Base-by-base conservation (phyloP, 2,329 filamentous ascomycete genomes). In the Cryphonectria japonica region DNA sequence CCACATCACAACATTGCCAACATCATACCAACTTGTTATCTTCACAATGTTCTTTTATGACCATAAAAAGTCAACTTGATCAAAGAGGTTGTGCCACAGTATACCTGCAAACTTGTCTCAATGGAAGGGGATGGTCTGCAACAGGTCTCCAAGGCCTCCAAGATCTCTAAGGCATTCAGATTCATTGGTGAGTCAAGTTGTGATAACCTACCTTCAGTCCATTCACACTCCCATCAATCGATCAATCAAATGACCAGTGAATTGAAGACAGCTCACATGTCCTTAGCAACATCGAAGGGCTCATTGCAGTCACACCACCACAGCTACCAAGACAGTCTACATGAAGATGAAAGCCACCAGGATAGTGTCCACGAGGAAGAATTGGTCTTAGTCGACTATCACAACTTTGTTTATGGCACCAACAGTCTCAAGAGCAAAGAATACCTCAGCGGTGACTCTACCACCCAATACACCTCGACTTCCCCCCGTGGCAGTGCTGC, bases 331-430 rank as follows among this genome's bases (percentile, higher is more conserved):
- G 19, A 65, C 29, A 52, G 41, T 26, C 26, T 16, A 52, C 11
- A 16, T 50, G 60, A 9, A n/a, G 34, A 16, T 11, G 16, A 9
- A 8, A 6, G 22, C n/a, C 34, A 26, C 19, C 62, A 65, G 46
- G 46, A 34, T 46, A 39, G 16, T 34, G 7, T 46, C 37, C 6
- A 54, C n/a, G 26, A 62, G 3, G 65, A 68, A 2, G 68, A 68
- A 13, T 37, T 37, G 8, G 22, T 54, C 14, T 26, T 66, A 57
- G 54, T 70, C 5, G 71, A 72, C 29, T 72, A 72, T 43, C 71
- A 72, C 37, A 54, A 50, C 13, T 72, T 68, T 22, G 59, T 70
- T 8, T 66, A 62, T 19, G 43, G 52, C 1, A 46, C 60, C 59
- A 68, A 66, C 16, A 61, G 50, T 9, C 9, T 32, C 4, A 52